These are phyloP conservation scores for Aspergillus coremiiformis DNA, from an alignment of 495 filamentous ascomycete genomes.

Conservation along the genomic window DNA sequence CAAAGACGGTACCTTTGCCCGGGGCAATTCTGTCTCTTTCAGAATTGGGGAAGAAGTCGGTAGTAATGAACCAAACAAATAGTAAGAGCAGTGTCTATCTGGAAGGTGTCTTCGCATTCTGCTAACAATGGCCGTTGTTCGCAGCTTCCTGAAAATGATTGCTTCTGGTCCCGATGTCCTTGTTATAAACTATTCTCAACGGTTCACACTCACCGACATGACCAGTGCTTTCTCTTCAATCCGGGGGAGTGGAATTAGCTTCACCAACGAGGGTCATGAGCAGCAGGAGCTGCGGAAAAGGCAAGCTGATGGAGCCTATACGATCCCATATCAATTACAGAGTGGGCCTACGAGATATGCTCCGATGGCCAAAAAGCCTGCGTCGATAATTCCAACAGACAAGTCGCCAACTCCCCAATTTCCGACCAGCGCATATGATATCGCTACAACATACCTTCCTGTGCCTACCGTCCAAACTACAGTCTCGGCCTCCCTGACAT, in stretches of 20 bases:
- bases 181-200: conserved; percentile 52
- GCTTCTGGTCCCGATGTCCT: conserved; percentile 45
- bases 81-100: conserved; percentile 37
- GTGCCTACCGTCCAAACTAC: conserved; percentile 52
- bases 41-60: conserved; percentile 42
- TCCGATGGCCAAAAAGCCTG: conserved; percentile 62
- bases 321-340: conserved; percentile 55
- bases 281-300: conserved; percentile 28
- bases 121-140: conserved; percentile 2
- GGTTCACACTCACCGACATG: conserved; percentile 63
- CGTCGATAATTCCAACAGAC: conserved; percentile 55
- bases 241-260: conserved; percentile 33
- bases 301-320: conserved; percentile 30
- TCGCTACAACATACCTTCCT: conserved; percentile 52
- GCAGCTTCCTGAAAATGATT: conserved; percentile 60
- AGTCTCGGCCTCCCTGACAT: conserved; percentile 52
- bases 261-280: conserved; percentile 22
- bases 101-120: not conserved
- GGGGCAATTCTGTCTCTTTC: conserved; percentile 46
- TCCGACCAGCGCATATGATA: conserved; percentile 53
- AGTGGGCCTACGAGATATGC: conserved; percentile 60
- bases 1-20: conserved; percentile 34
- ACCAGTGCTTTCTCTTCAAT: conserved; percentile 51
- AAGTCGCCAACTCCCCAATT: conserved; percentile 44
- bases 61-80: conserved; percentile 50